Base-by-base conservation (phyloP, 2,329 filamentous ascomycete species). In the Fusarium nematophilum region DNA sequence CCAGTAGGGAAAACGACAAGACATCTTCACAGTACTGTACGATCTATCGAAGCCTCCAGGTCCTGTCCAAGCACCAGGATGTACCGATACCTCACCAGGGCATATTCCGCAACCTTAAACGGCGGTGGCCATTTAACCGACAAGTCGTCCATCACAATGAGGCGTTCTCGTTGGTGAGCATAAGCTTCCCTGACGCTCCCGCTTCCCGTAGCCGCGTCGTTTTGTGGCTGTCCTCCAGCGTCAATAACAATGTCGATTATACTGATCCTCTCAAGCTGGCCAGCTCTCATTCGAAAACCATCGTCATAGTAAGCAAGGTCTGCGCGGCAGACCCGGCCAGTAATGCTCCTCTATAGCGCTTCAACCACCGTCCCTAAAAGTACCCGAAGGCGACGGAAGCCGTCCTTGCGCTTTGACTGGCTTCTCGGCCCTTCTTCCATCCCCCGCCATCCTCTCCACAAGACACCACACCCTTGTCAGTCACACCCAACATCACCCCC, bases 401-500 rank as follows among this genome's bases (percentile, higher is more conserved):
- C 50, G 42, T 49, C 47, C 53, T 39, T 29, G 44, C 40, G 30
- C 25, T 65, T 37, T 70, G 59, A 72, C 59, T 72, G 70, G 70
- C 56, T 53, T 70, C 45, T 68, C 65, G 66, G 59, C 34, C 66
- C 59, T 68, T 69, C 64, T 64, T 33, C 38, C 47, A 38, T 55
- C 57, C 34, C 44, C 21, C 61, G 37, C 54, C 23, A 18, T 38
- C 52, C 51, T 59, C 59, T 64, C 63, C 67, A 66, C 59, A 60
- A 44, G 49, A 30, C 38, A 37, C 40, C 48, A 51, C 53, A 59
- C 44, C 64, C 60, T 51, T 13, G 40, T 64, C 37, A 42, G 45
- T 63, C 64, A 60, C 59, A 43, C 29, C 38, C 27, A 31, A 52
- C 37, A 43, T 48, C 10, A 26, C 23, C 49, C 61, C 64, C 53